Conservation (phyloP, 305 asterid genomes). For the Plantago coronopus region DNA sequence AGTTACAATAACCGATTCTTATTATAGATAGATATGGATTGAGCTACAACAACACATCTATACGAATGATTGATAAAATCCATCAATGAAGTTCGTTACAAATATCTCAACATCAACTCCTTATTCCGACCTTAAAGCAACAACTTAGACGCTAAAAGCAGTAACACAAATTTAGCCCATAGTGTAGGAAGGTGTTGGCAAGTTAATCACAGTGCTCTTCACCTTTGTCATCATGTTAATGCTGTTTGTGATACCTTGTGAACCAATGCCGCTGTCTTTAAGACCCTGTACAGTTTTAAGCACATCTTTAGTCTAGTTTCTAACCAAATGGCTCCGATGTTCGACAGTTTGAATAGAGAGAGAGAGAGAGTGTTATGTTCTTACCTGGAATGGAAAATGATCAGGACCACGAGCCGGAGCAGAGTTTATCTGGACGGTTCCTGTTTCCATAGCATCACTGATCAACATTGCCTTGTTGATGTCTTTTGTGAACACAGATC, state of each 20-base stretch:
- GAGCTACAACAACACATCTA: background rate
- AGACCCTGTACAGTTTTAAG: conserved; percentile 47
- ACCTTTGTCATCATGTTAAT: conserved; percentile 94
- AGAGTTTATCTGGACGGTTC: conserved; percentile 90
- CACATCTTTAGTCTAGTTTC: background rate
- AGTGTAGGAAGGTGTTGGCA: conserved; percentile 84
- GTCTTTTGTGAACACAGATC: conserved; percentile 84
- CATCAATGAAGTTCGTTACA: conserved; percentile 11
- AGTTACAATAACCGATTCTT: background rate
- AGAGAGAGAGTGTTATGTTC: too few relatives aligned
- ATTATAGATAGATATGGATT: background rate
- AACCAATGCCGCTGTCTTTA: conserved; percentile 95
- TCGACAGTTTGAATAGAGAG: too few relatives aligned
- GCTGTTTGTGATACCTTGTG: conserved; percentile 90
- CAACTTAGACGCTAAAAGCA: conserved; percentile 15
- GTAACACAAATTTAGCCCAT: conserved; percentile 52
- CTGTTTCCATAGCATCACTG: conserved; percentile 92
- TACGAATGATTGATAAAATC: conserved; percentile 1
- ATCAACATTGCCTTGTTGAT: conserved; percentile 88
- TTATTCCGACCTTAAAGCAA: conserved; percentile 14
- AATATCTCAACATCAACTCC: conserved; percentile 15
- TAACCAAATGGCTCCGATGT: background rate
- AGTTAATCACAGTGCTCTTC: conserved; percentile 91
- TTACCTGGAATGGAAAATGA: conserved; percentile 93
- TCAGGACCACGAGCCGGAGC: conserved; percentile 99